Evolutionary conservation across 2,329 filamentous ascomycete genomes (phyloP).

Genomic region (Penicillium expansum): DNA sequence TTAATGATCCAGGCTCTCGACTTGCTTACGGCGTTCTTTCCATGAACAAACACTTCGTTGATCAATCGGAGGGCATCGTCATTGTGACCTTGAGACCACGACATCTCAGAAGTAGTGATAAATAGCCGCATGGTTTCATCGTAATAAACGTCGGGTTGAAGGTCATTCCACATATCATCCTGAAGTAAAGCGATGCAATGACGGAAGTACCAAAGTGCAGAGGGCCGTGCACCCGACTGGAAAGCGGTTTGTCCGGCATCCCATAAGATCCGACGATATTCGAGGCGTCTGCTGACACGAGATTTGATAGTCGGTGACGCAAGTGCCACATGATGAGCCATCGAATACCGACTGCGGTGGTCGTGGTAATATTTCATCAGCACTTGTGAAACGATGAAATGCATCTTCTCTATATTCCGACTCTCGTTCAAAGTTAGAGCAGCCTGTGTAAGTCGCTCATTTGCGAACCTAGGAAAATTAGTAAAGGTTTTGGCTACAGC

Average conservation of each 20-base stretch:
- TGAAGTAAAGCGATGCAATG: constrained; percentile 77
- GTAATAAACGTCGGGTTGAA: constrained; percentile 70
- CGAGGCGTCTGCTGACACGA: constrained; percentile 57
- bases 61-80: constrained; percentile 67
- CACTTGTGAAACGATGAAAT: constrained; percentile 81
- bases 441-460: constrained; percentile 81
- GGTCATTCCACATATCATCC: constrained; percentile 71
- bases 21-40: constrained; percentile 72
- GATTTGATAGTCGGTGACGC: constrained; percentile 71
- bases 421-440: constrained; percentile 67
- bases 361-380: constrained; percentile 71
- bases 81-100: constrained; percentile 73
- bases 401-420: constrained; percentile 71
- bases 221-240: constrained; percentile 78
- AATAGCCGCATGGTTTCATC: constrained; percentile 80
- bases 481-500: constrained; percentile 6
- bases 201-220: constrained; percentile 77
- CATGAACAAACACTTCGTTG: constrained; percentile 65
- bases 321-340: constrained; percentile 77
- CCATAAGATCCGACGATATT: constrained; percentile 73
- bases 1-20: constrained; percentile 80
- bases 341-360: constrained; percentile 64
- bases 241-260: constrained; percentile 74
- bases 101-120: constrained; percentile 76
- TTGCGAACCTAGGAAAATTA: constrained; percentile 61